Percentiles rank a stretch among this genome's conserved stretches.
These are phyloP conservation scores for Murraya koenigii DNA, from an alignment of 345 rosid species.

Conservation along the genomic window DNA sequence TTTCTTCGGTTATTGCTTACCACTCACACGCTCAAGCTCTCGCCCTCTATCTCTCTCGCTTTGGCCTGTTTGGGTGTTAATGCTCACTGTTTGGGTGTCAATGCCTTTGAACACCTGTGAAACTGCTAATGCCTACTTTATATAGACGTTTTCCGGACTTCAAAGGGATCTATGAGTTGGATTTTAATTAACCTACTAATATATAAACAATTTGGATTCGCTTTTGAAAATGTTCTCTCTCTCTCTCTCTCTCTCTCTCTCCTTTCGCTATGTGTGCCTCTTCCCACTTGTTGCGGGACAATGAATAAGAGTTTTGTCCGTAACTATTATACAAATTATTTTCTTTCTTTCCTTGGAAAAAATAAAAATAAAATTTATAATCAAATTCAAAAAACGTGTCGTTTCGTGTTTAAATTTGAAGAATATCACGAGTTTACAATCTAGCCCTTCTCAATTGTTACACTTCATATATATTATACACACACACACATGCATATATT, in stretches of 20 bases:
- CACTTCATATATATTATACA: no score
- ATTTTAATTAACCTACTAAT: neutral
- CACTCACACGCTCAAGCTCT: no score
- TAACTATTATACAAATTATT: no score
- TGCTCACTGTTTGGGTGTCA: no score
- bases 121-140: neutral
- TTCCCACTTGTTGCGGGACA: neutral
- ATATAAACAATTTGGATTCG: neutral
- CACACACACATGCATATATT: no score
- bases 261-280: neutral
- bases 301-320: no score
- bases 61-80: neutral
- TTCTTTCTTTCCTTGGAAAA: neutral
- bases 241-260: neutral
- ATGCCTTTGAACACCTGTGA: neutral
- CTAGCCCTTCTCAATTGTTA: no score
- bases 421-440: no score
- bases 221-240: neutral
- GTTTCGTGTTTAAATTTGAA: no score
- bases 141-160: conserved; percentile 15
- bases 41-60: neutral
- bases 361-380: no score
- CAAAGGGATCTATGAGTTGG: neutral
- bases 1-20: neutral
- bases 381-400: no score